Evolutionary conservation across 768 basidiomycete genomes (phyloP).

Genomic region (Rhodotorula kratochvilovae): DNA sequence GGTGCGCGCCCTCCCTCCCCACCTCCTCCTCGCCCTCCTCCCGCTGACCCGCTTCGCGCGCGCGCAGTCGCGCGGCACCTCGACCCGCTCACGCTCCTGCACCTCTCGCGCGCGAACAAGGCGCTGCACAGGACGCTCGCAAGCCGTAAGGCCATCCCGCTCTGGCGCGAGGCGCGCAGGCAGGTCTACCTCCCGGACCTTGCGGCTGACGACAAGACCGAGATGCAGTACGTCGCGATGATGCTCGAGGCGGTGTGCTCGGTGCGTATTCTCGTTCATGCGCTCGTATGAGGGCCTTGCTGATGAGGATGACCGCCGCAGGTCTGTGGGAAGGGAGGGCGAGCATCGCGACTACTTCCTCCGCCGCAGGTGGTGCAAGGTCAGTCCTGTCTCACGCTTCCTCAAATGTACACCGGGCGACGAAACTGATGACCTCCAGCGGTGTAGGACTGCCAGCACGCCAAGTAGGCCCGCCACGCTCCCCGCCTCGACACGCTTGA

Average conservation of each 20-base stretch:
- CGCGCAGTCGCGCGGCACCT: conserved; percentile 10
- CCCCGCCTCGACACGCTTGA: no score
- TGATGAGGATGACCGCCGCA: no score
- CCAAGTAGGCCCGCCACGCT: no score
- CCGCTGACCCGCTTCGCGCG: no score
- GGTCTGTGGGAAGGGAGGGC: neutral
- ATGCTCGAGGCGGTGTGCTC: neutral
- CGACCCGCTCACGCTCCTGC: conserved; percentile 17
- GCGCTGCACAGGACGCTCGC: neutral
- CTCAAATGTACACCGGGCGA: neutral
- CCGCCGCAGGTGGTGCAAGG: neutral
- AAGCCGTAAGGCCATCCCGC: neutral
- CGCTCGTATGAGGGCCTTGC: no score
- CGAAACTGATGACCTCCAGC: no score
- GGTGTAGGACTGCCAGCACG: neutral
- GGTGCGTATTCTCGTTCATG: no score
- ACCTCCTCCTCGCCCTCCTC: no score
- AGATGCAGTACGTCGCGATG: neutral
- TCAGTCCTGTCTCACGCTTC: neutral
- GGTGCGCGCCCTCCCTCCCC: no score
- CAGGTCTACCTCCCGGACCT: neutral
- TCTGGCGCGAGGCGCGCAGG: neutral
- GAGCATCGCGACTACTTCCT: neutral
- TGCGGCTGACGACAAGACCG: conserved; percentile 1
- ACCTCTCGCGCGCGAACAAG: conserved; percentile 8